Percentiles rank a stretch among this genome's conserved stretches.
These are phyloP conservation scores for Aurinia saxatilis DNA, from an alignment of 345 rosid genomes.

Conservation along the genomic window DNA sequence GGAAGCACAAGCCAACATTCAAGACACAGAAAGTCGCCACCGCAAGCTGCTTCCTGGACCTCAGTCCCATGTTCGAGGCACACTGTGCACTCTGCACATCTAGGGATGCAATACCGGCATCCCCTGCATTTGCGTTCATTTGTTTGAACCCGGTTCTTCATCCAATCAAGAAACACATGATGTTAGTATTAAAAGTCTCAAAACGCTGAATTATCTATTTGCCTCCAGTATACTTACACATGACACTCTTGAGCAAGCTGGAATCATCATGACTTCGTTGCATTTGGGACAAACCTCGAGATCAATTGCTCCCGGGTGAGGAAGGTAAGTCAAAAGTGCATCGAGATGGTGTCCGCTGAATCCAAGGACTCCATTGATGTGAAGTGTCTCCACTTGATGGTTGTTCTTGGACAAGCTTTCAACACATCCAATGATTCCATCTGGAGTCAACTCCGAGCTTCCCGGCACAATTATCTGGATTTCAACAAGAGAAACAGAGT, in stretches of 20 bases:
- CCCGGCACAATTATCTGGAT: slow-evolving; percentile 52
- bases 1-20: slow-evolving; percentile 70
- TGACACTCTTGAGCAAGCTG: slow-evolving; percentile 41
- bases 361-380: slow-evolving; percentile 44
- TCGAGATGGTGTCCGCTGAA: slow-evolving; percentile 47
- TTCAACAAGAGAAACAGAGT: no score
- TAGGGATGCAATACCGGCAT: slow-evolving; percentile 49
- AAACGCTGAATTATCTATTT: background rate
- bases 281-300: slow-evolving; percentile 66
- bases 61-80: slow-evolving; percentile 38
- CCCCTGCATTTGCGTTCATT: slow-evolving; percentile 39
- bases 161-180: background rate
- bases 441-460: slow-evolving; percentile 58
- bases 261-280: slow-evolving; percentile 46
- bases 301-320: slow-evolving; percentile 24
- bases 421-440: slow-evolving; percentile 60
- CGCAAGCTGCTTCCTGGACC: slow-evolving; percentile 46
- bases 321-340: slow-evolving; percentile 31
- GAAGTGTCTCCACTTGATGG: slow-evolving; percentile 31
- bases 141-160: slow-evolving; percentile 15
- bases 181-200: background rate
- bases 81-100: slow-evolving; percentile 62
- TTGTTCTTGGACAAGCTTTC: slow-evolving; percentile 33
- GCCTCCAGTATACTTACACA: slow-evolving; percentile 27
- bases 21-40: slow-evolving; percentile 42